Percentiles rank a stretch among this genome's conserved stretches.
Evolutionary conservation across 176 grass and related monocot genomes (phyloP).

Genomic region (Carex pumila): DNA sequence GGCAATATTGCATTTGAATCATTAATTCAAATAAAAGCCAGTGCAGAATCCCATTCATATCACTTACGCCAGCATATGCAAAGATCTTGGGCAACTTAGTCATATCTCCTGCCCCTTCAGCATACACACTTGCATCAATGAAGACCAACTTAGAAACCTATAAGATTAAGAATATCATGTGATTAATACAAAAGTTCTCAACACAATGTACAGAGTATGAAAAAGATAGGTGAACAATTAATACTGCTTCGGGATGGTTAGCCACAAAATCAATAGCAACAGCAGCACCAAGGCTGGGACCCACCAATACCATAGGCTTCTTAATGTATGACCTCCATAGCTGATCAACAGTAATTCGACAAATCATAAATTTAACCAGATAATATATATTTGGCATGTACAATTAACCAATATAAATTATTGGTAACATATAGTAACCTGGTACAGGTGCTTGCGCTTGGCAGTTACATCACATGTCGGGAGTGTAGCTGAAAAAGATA

Average conservation of each 20-base stretch:
- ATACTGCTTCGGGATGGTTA: conserved; percentile 74
- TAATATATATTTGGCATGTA: neutral
- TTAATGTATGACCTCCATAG: conserved; percentile 83
- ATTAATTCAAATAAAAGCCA: neutral
- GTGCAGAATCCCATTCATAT: neutral
- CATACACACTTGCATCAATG: conserved; percentile 79
- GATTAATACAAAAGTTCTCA: conserved; percentile 1
- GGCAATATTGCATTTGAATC: neutral
- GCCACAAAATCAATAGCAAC: conserved; percentile 86
- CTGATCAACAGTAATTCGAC: conserved; percentile 17
- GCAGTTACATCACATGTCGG: conserved; percentile 56
- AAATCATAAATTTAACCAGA: neutral
- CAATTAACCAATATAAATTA: neutral
- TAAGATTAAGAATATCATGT: neutral
- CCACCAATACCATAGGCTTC: conserved; percentile 87
- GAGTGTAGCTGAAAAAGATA: conserved; percentile 37
- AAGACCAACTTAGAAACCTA: conserved; percentile 90
- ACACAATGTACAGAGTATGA: neutral
- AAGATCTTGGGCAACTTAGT: conserved; percentile 60
- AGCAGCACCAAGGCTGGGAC: conserved; percentile 85
- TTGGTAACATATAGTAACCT: conserved; percentile 31
- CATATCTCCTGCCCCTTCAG: conserved; percentile 65
- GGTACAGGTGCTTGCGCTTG: conserved; percentile 81
- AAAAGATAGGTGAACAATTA: neutral
- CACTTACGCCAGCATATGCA: conserved; percentile 73